Base-by-base conservation (phyloP, 306 rosid species). In the Quillaja saponaria region DNA sequence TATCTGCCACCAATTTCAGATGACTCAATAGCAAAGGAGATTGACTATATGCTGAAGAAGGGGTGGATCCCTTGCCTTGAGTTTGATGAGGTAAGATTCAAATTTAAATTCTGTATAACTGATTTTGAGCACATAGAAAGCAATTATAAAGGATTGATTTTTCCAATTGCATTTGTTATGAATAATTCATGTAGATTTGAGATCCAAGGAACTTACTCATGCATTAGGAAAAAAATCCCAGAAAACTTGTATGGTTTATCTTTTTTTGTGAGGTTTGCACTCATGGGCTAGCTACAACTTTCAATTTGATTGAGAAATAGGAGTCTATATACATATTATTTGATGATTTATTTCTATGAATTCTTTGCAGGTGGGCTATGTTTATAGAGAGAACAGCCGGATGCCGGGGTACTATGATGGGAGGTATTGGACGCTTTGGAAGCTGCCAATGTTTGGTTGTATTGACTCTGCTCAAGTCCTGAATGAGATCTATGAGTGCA, bases 331-430 rank as follows among this genome's bases (percentile, higher is more conserved):
- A n/a, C 16, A 9, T 0, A 10, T 39, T 1, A 2, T 6, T 54
- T 11, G 3, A 11, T 46, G 55, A n/a, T 67, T 73, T 13, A 13
- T 17, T 21, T 33, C 0, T 67, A 1, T 28, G 39, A 38, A n/a
- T 38, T 67, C 66, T 52, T 51, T 50, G 50, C 76, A 87, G 95
- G 63, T 60, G 63, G 95, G 91, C 48, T 11, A 16, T 63, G 17
- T 87, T 53, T 56, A 9, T 3, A 82, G 91, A 63, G 87, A 74
- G 62, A 80, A 85, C 61, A 85, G 89, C 68, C 57, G 13, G 34
- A 85, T 76, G 75, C 87, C 91, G 3, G 96, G 96, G n/a, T 88
- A 88, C 71, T 85, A 88, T 67, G 96, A 88, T 69, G 96, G 96
- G 9, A 82, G 95, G 59, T 88, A 88, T 61, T 88, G 96, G 91